Base-by-base conservation (phyloP, 352 stramenopile species). In the Thalassiosira livingstoniorum region DNA sequence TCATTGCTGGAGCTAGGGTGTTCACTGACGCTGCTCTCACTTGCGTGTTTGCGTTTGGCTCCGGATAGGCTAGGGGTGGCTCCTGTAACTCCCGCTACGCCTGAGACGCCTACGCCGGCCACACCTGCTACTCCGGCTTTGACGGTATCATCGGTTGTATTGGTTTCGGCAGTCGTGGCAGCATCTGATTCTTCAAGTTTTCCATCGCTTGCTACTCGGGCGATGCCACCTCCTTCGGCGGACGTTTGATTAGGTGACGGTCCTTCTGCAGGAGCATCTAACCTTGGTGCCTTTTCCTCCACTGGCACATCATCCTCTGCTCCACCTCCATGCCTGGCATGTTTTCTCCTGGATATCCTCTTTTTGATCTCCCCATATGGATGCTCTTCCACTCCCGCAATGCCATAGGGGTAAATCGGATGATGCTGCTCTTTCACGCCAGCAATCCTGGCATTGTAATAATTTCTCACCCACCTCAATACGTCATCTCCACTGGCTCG, bases 391-490 rank as follows among this genome's bases (percentile, higher is more conserved):
- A 45, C 62, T 34, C 45, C 72, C 11, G 42, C 21, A 54, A 60
- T 64, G 13, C 47, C 58, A 32, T 68, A 66, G 11, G 66, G 31
- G 0, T 65, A 55, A n/a, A n/a, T n/a, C n/a, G n/a, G n/a, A 15
- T 71, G 39, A 42, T 71, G 47, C 13, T 73, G 43, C 11, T 84
- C 76, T 61, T 93, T 83, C 18, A 71, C 69, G 64, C 88, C 70
- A 21, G 80, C 84, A 53, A 90, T 88, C 4, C 76, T 75, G 62
- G 87, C 83, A 61, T 88, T 85, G 43, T 88, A 92, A 58, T 91
- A 92, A 45, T 89, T 91, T 39, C 87, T 23, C 11, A 91, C 81
- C 87, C 88, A 93, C 1, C 80, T 63, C 18, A 92, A 57, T 15
- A 91, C 75, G 73, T 91, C 85, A 60, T 92, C 84, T 4, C 87